A percentile compares a stretch with the other conserved stretches of the same genome.
These are phyloP conservation scores for Lactifluus piperatus DNA, from an alignment of 768 basidiomycete genomes.

Conservation along the genomic window DNA sequence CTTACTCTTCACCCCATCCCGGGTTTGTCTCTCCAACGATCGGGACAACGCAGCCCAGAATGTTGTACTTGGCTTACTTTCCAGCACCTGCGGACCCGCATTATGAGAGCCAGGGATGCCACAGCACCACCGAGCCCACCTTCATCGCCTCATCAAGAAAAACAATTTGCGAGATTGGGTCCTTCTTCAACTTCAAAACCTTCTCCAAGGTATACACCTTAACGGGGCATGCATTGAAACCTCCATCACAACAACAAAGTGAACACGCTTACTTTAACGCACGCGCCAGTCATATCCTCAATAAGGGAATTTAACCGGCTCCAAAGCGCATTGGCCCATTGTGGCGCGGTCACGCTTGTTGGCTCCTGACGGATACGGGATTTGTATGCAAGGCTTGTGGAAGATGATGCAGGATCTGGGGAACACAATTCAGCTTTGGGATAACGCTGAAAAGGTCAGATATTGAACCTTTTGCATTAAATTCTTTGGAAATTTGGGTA, in stretches of 20 bases:
- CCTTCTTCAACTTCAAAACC: conserved; percentile 83
- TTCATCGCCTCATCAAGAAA: conserved; percentile 95
- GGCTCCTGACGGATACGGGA: conserved; percentile 87
- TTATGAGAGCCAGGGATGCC: not conserved
- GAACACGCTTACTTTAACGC: conserved; percentile 59
- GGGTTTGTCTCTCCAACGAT: conserved; percentile 73
- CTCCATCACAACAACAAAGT: not conserved
- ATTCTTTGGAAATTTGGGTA: conserved; percentile 77
- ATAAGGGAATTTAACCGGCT: conserved; percentile 69
- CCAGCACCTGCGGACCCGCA: conserved; percentile 48
- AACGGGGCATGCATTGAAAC: not conserved
- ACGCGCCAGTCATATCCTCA: conserved; percentile 83
- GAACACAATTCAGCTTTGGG: conserved; percentile 21
- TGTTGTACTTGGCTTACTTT: conserved; percentile 82
- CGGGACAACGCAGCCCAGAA: conserved; percentile 85
- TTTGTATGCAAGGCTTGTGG: conserved; percentile 53
- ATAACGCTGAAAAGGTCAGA: not conserved
- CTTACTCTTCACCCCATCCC: conserved; percentile 73
- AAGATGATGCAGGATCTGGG: conserved; percentile 21
- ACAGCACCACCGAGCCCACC: conserved; percentile 34
- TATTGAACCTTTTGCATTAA: conserved; percentile 54
- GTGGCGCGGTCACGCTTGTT: conserved; percentile 77
- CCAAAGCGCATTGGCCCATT: conserved; percentile 82
- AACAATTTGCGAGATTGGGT: conserved; percentile 60
- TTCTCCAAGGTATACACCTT: conserved; percentile 95